A percentile compares a stretch with the other conserved stretches of the same genome.
These are phyloP conservation scores for Pythium aphanidermatum DNA, from an alignment of 352 stramenopile genomes.

Conservation along the genomic window DNA sequence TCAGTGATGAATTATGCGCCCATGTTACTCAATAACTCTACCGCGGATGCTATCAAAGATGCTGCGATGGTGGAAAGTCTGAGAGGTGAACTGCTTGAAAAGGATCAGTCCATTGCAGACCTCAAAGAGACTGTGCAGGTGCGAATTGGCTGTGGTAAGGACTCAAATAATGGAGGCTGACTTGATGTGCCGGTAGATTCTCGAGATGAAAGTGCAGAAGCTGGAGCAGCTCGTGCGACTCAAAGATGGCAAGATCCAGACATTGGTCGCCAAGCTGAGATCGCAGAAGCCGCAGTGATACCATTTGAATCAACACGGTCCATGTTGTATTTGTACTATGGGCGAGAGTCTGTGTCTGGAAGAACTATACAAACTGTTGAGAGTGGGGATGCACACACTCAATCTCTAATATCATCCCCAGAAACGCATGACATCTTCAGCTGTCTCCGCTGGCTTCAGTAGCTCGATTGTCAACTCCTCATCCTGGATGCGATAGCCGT, in stretches of 20 bases:
- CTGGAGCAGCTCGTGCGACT: conserved; percentile 92
- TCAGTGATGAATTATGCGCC: conserved; percentile 15
- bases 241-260: conserved; percentile 93
- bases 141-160: background rate
- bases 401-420: too few relatives aligned
- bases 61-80: conserved; percentile 22
- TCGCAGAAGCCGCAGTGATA: conserved; percentile 51
- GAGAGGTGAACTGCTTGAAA: conserved; percentile 47
- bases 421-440: conserved; percentile 73
- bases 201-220: conserved; percentile 94
- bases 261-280: conserved; percentile 78
- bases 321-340: too few relatives aligned
- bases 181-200: conserved; percentile 44
- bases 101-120: conserved; percentile 79
- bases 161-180: background rate
- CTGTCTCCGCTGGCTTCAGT: conserved; percentile 68
- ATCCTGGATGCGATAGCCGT: conserved; percentile 51
- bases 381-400: too few relatives aligned
- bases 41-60: background rate
- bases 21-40: background rate
- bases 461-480: conserved; percentile 54
- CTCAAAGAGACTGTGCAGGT: conserved; percentile 85
- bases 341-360: too few relatives aligned
- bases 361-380: too few relatives aligned
- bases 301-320: background rate